These are phyloP conservation scores for Chaetomium olivaceum DNA, from an alignment of 2,329 filamentous ascomycete species.

Conservation along the genomic window DNA sequence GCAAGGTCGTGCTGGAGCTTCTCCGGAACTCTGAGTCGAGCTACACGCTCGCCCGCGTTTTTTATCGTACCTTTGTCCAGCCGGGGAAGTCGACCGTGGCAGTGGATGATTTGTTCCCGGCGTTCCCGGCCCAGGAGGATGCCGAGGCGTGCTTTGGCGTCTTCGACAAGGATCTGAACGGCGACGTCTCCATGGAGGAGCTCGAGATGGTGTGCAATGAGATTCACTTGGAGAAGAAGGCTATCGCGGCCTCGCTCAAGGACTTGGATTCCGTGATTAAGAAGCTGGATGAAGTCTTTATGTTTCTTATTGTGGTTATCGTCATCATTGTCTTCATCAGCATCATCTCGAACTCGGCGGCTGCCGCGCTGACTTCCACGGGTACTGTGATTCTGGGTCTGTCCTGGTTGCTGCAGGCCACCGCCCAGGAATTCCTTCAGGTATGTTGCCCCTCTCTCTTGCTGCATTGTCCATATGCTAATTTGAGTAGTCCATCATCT, in stretches of 20 bases:
- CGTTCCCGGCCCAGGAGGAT: slow-evolving; percentile 81
- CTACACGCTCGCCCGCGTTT: slow-evolving; percentile 80
- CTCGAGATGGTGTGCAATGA: slow-evolving; percentile 91
- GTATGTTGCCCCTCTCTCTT: slow-evolving; percentile 9
- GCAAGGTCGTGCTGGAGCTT: slow-evolving; percentile 80
- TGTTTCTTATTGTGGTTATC: slow-evolving; percentile 81
- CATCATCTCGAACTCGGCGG: slow-evolving; percentile 86
- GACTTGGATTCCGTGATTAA: slow-evolving; percentile 91
- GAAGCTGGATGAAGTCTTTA: slow-evolving; percentile 84
- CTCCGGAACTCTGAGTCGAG: slow-evolving; percentile 71
- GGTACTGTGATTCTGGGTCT: slow-evolving; percentile 85
- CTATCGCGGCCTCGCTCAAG: slow-evolving; percentile 90
- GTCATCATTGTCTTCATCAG: slow-evolving; percentile 84
- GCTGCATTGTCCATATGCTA: not conserved
- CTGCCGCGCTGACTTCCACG: slow-evolving; percentile 84
- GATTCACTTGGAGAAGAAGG: slow-evolving; percentile 91
- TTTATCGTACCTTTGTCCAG: slow-evolving; percentile 84
- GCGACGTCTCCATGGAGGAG: slow-evolving; percentile 94
- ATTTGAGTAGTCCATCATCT: slow-evolving; percentile 72
- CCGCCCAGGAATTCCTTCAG: slow-evolving; percentile 86
- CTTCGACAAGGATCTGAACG: slow-evolving; percentile 96
- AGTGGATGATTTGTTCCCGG: slow-evolving; percentile 73
- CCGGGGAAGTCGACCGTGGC: slow-evolving; percentile 74
- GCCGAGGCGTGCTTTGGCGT: slow-evolving; percentile 85
- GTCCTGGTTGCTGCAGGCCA: slow-evolving; percentile 89